Conservation (phyloP, 2,329 filamentous ascomycete genomes). For the Diaporthe vaccinii region DNA sequence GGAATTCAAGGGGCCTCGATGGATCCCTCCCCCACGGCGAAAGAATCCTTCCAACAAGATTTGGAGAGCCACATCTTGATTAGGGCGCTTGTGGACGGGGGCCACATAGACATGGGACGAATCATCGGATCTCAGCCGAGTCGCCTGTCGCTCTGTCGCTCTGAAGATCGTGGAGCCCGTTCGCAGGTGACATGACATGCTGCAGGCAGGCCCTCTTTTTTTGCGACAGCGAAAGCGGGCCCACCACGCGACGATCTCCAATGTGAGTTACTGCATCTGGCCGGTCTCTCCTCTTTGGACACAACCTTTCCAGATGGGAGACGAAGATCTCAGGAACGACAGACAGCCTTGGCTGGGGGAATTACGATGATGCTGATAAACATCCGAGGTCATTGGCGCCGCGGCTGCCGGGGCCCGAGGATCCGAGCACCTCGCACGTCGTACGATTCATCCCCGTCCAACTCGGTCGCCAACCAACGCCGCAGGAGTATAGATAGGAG, state of each 20-base stretch:
- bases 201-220: not conserved
- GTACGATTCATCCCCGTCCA: not conserved
- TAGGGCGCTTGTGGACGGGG: conserved; percentile 2
- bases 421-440: not conserved
- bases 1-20: conserved; percentile 37
- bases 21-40: conserved; percentile 26
- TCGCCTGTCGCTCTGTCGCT: not conserved
- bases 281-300: not conserved
- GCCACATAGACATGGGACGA: not conserved
- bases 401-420: conserved; percentile 14
- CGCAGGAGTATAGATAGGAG: not conserved
- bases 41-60: conserved; percentile 19
- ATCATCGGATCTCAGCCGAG: conserved; percentile 26
- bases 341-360: not conserved
- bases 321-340: not conserved
- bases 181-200: conserved; percentile 9
- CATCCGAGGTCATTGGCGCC: not conserved
- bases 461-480: not conserved
- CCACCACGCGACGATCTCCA: conserved; percentile 20
- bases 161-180: conserved; percentile 16
- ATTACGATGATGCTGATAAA: not conserved
- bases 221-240: conserved; percentile 25
- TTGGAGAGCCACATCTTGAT: conserved; percentile 30
- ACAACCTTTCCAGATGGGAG: not conserved
- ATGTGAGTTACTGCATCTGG: not conserved